phyloP scores from a whole-genome alignment of 495 filamentous ascomycete genomes.

The Aspergillus olivimuriae region DNA sequence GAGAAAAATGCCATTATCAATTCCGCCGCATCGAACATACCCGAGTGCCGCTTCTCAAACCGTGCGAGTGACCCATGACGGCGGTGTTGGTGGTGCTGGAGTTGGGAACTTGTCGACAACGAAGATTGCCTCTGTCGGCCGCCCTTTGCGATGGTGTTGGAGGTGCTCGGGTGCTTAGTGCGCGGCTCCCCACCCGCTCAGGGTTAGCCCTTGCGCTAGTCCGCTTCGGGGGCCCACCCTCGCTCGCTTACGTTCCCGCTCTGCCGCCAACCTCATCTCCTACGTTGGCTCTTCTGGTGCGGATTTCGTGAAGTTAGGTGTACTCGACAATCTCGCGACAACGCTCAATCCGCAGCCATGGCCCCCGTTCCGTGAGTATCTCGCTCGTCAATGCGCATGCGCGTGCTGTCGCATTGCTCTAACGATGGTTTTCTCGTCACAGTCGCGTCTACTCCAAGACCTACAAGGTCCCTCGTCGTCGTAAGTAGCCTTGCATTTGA shows the following conservation, averaged over 20 bases:
- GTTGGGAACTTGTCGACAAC: slow-evolving; percentile 40
- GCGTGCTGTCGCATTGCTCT: slow-evolving; percentile 23
- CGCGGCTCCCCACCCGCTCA: slow-evolving; percentile 13
- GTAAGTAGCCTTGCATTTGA: slow-evolving; percentile 32
- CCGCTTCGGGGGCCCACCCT: slow-evolving; percentile 6
- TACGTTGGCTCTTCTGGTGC: slow-evolving; percentile 11
- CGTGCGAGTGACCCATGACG: slow-evolving; percentile 92
- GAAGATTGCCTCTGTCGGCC: slow-evolving; percentile 22
- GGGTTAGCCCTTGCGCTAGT: slow-evolving; percentile 16
- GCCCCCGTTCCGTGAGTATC: slow-evolving; percentile 47
- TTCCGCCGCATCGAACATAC: slow-evolving; percentile 44
- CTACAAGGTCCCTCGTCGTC: slow-evolving; percentile 85
- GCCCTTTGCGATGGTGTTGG: slow-evolving; percentile 20
- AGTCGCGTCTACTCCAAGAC: slow-evolving; percentile 89
- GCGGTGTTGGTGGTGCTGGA: slow-evolving; percentile 43
- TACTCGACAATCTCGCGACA: slow-evolving; percentile 33
- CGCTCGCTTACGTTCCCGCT: slow-evolving; percentile 18
- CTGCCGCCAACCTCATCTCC: slow-evolving; percentile 18
- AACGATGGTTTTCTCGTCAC: slow-evolving; percentile 20
- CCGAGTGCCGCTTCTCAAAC: slow-evolving; percentile 91
- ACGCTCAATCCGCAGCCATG: slow-evolving; percentile 43
- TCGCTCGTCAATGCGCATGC: slow-evolving; percentile 1
- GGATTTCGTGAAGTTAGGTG: slow-evolving; percentile 22
- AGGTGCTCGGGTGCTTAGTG: slow-evolving; percentile 25
- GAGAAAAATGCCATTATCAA: slow-evolving; percentile 6